Evolutionary conservation across 2,329 filamentous ascomycete species (phyloP).

Genomic region (Epichloe baconii): DNA sequence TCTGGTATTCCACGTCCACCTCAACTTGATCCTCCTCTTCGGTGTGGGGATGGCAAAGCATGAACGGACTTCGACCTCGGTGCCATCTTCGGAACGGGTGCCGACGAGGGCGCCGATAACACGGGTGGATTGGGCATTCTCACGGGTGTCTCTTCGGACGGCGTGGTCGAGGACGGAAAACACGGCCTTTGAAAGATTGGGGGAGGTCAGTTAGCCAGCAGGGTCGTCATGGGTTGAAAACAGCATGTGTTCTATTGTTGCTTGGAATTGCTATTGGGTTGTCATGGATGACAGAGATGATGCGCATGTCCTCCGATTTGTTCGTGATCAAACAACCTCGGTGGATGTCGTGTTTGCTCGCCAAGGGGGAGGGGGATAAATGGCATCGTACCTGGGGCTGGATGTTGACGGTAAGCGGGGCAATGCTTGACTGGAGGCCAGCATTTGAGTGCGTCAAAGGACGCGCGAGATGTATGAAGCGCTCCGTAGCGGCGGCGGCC

Average conservation of each 20-base stretch:
- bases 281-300: background rate
- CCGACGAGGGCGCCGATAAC: slow-evolving; percentile 95
- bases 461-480: slow-evolving; percentile 88
- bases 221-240: background rate
- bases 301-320: background rate
- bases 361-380: background rate
- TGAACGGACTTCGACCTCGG: slow-evolving; percentile 88
- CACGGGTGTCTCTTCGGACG: slow-evolving; percentile 62
- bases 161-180: slow-evolving; percentile 87
- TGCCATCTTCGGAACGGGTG: slow-evolving; percentile 88
- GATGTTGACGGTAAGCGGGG: slow-evolving; percentile 86
- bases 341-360: background rate
- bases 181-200: slow-evolving; percentile 35
- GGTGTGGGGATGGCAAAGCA: slow-evolving; percentile 96
- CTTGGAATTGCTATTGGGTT: background rate
- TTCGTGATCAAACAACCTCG: background rate
- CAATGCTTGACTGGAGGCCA: slow-evolving; percentile 71
- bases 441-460: slow-evolving; percentile 73
- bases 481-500: slow-evolving; percentile 62
- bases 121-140: slow-evolving; percentile 69
- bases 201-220: background rate
- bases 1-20: slow-evolving; percentile 99
- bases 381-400: slow-evolving; percentile 71
- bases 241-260: background rate
- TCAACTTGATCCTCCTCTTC: slow-evolving; percentile 98